Evolutionary conservation across 2,329 filamentous ascomycete genomes (phyloP), one percentile per base, ranked within the genome.

Genomic region (Penicillium sp.): DNA sequence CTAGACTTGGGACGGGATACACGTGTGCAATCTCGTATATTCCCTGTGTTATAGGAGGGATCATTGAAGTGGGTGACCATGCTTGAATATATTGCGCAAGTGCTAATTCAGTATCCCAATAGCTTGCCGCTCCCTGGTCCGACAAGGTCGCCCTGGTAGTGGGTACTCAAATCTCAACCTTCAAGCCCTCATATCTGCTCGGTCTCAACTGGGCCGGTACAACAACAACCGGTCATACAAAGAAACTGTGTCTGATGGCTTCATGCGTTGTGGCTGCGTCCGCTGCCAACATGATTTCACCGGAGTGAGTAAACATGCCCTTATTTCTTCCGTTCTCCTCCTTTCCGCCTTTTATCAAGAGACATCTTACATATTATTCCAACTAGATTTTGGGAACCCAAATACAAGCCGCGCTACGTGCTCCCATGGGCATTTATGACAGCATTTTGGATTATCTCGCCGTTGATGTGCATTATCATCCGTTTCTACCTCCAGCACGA

Each of bases 61-160:
- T 42, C 4, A 42, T 42, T 13, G 39, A 37, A 18, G 36, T 39
- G 29, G 20, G 36, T 13, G 13, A 13, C 8, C 7, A 13, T 4
- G 10, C 7, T 10, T 14, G 18, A 37, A 7, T 2, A 29, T 3
- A 9, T 32, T 25, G 6, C 7, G 11, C 7, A 7, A 23, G 11
- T 11, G 21, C 7, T 30, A 23, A 38, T 4, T 21, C n/a, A 4
- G n/a, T 15, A 13, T 13, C n/a, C 6, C 17, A 25, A 5, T 19
- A 39, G 36, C 29, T 39, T 3, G 27, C 36, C 15, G 13, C 36
- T 7, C 34, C 36, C 3, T 59, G 56, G 55, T 52, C 50, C 4
- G 54, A 59, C 38, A 59, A 59, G 23, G 42, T 59, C 26, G 54
- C 55, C 2, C 47, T 59, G 7, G 52, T 59, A 2, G 54, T 59